A percentile compares a stretch with the other conserved stretches of the same genome.
Evolutionary conservation across 225 moss, liverwort and hornwort species (phyloP).

Genomic region (Anthoceros angustus): DNA sequence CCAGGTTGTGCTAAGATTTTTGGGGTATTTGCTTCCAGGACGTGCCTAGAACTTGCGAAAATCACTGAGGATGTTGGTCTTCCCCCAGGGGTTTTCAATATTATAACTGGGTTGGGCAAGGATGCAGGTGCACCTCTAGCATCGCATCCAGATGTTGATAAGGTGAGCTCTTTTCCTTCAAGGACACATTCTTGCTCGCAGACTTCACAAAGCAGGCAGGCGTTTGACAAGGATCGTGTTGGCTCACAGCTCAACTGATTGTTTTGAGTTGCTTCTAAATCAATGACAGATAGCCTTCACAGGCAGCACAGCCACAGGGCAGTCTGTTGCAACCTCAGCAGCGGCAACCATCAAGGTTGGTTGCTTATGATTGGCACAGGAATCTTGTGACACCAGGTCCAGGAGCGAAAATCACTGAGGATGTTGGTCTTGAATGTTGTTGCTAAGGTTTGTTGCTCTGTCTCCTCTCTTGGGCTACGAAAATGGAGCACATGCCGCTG

Average conservation of each 20-base stretch:
- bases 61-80: constrained; percentile 79
- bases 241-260: background rate
- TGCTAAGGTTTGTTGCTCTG: too few species aligned
- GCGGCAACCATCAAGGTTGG: constrained; percentile 65
- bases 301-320: constrained; percentile 83
- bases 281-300: constrained; percentile 63
- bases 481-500: too few species aligned
- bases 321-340: constrained; percentile 64
- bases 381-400: background rate
- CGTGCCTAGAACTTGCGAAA: constrained; percentile 84
- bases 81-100: constrained; percentile 75
- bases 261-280: too few species aligned
- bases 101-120: constrained; percentile 63
- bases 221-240: background rate
- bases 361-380: constrained; percentile 7
- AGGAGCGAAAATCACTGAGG: too few species aligned
- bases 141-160: constrained; percentile 65
- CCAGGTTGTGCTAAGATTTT: background rate
- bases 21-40: constrained; percentile 32
- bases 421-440: background rate
- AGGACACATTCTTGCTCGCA: constrained; percentile 7
- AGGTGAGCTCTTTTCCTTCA: constrained; percentile 24
- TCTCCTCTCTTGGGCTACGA: too few species aligned
- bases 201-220: background rate
- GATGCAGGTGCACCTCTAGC: constrained; percentile 81